Percentiles rank a stretch among this genome's conserved stretches.
Conservation (phyloP, 768 basidiomycete species). For the Boletus eberwhitei region DNA sequence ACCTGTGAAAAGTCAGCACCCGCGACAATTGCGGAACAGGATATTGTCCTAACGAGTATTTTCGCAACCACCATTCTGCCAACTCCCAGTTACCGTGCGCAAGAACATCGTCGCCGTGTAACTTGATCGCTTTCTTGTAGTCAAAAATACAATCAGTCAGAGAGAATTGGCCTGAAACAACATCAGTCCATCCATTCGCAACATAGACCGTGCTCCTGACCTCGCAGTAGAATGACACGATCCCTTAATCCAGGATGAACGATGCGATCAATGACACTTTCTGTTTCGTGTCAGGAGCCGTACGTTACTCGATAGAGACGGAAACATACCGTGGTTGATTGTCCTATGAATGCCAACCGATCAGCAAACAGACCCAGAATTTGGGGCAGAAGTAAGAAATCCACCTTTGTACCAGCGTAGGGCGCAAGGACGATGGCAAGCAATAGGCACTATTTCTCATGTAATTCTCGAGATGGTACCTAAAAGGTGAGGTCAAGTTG, state of each 20-base stretch:
- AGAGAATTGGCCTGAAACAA: slow-evolving; percentile 62
- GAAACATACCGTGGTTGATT: slow-evolving; percentile 71
- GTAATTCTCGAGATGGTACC: slow-evolving; percentile 91
- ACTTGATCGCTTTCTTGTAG: slow-evolving; percentile 61
- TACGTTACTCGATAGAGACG: not conserved
- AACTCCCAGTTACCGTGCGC: slow-evolving; percentile 90
- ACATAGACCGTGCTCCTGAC: slow-evolving; percentile 37
- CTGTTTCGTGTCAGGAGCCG: slow-evolving; percentile 38
- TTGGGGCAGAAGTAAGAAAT: slow-evolving; percentile 4
- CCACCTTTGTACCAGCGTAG: slow-evolving; percentile 83
- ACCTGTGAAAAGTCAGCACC: slow-evolving; percentile 42
- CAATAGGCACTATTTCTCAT: slow-evolving; percentile 83
- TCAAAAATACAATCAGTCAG: slow-evolving; percentile 78
- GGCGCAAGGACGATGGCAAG: slow-evolving; percentile 81
- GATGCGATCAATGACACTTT: slow-evolving; percentile 88
- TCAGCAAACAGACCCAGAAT: not conserved
- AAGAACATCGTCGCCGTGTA: slow-evolving; percentile 92
- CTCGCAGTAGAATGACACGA: slow-evolving; percentile 83
- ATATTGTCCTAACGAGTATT: slow-evolving; percentile 58
- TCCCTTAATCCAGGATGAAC: slow-evolving; percentile 89
- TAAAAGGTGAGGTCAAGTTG: slow-evolving; percentile 25
- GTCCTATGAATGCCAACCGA: slow-evolving; percentile 44
- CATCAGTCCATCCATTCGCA: slow-evolving; percentile 3
- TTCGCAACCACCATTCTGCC: slow-evolving; percentile 73
- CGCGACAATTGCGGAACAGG: not conserved